These are phyloP conservation scores for Cercospora beticola DNA, from an alignment of 2,329 filamentous ascomycete genomes.

Conservation along the genomic window DNA sequence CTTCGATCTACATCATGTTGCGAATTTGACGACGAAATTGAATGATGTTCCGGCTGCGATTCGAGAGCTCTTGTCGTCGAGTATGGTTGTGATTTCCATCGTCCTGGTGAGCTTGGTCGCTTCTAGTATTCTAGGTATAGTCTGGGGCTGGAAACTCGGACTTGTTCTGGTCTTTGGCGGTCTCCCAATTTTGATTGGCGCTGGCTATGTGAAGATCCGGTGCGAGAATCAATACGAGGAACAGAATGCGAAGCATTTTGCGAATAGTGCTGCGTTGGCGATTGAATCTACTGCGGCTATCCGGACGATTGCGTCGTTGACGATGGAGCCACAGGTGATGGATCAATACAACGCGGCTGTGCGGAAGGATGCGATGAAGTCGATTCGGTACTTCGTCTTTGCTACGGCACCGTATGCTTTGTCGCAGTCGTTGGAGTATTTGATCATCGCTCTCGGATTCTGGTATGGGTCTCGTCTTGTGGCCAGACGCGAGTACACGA, in stretches of 20 bases:
- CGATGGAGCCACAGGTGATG: neutral
- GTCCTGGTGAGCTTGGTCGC: neutral
- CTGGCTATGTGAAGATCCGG: neutral
- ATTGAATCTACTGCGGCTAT: neutral
- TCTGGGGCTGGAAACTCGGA: neutral
- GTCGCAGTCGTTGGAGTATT: slow-evolving; percentile 36
- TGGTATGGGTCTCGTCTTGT: slow-evolving; percentile 38
- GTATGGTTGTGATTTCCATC: neutral
- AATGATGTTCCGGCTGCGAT: neutral
- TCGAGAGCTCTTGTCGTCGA: neutral
- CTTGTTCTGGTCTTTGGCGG: neutral
- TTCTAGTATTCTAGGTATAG: neutral
- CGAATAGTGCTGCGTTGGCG: neutral
- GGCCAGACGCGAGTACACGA: slow-evolving; percentile 34
- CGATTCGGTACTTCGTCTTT: neutral
- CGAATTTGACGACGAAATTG: slow-evolving; percentile 56
- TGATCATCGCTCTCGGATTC: slow-evolving; percentile 37
- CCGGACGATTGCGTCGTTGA: neutral
- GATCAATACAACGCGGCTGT: neutral
- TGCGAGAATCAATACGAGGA: neutral
- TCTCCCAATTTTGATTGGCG: neutral
- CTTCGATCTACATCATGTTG: slow-evolving; percentile 64
- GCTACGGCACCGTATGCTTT: slow-evolving; percentile 28
- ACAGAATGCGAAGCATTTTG: neutral
- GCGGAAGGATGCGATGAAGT: neutral